Conservation (phyloP, 768 basidiomycete species). For the Suillus sp. region DNA sequence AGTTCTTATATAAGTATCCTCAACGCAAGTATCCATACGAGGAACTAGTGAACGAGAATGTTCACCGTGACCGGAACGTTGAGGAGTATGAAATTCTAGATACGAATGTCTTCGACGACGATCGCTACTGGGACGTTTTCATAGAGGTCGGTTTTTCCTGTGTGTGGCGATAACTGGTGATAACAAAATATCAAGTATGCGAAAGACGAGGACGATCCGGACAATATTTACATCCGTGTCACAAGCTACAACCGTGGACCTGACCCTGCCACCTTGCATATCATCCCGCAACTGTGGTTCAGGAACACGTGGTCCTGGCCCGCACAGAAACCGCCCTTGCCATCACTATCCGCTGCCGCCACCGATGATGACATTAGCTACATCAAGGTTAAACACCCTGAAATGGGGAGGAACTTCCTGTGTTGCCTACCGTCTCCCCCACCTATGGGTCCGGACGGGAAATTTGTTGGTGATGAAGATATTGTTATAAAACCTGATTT, state of each 20-base stretch:
- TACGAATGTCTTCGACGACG: slow-evolving; percentile 87
- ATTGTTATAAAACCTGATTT: slow-evolving; percentile 72
- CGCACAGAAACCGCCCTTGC: slow-evolving; percentile 63
- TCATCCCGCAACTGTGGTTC: slow-evolving; percentile 96
- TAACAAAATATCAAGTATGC: slow-evolving; percentile 68
- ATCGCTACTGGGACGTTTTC: slow-evolving; percentile 98
- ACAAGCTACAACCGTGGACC: slow-evolving; percentile 97
- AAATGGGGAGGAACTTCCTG: slow-evolving; percentile 74
- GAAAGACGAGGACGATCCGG: slow-evolving; percentile 91
- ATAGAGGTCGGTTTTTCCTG: slow-evolving; percentile 69
- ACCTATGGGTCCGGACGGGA: slow-evolving; percentile 74
- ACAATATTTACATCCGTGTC: slow-evolving; percentile 89
- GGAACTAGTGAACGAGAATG: slow-evolving; percentile 84
- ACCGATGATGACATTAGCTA: slow-evolving; percentile 54
- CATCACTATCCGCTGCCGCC: slow-evolving; percentile 55
- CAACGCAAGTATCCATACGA: slow-evolving; percentile 93
- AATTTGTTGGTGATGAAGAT: slow-evolving; percentile 63
- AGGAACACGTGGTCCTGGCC: slow-evolving; percentile 99
- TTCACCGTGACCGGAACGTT: slow-evolving; percentile 80
- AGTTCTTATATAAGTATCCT: slow-evolving; percentile 98
- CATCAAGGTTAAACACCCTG: slow-evolving; percentile 72
- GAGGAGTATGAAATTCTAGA: slow-evolving; percentile 93
- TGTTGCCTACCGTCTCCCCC: slow-evolving; percentile 93
- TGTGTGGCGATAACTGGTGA: slow-evolving; percentile 15
- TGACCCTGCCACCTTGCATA: slow-evolving; percentile 89